These are phyloP conservation scores for Xylaria sp. DNA, from an alignment of 2,329 filamentous ascomycete genomes.

Conservation along the genomic window DNA sequence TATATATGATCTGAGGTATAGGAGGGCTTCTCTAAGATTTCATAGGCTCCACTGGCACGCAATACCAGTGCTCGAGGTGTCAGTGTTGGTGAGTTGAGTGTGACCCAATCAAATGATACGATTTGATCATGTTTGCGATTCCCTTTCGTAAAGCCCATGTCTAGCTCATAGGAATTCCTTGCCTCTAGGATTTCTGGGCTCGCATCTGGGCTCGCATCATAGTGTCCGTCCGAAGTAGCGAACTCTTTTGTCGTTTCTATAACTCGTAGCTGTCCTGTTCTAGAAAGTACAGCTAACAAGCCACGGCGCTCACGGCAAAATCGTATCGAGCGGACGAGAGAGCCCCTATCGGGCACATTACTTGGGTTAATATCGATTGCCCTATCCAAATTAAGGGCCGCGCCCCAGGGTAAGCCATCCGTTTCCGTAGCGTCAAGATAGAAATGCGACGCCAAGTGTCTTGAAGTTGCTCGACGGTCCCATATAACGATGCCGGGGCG, in stretches of 20 bases:
- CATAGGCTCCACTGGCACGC: slow-evolving; percentile 69
- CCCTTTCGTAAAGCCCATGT: slow-evolving; percentile 65
- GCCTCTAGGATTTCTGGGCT: slow-evolving; percentile 71
- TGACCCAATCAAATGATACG: slow-evolving; percentile 76
- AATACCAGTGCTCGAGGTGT: slow-evolving; percentile 69
- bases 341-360: slow-evolving; percentile 66
- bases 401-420: slow-evolving; percentile 72
- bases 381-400: slow-evolving; percentile 66
- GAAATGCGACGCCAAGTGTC: slow-evolving; percentile 62
- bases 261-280: slow-evolving; percentile 71
- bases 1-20: slow-evolving; percentile 68
- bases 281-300: slow-evolving; percentile 69
- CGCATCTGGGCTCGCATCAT: too few species aligned
- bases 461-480: slow-evolving; percentile 75
- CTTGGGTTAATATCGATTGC: slow-evolving; percentile 67
- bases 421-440: slow-evolving; percentile 69
- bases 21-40: slow-evolving; percentile 71
- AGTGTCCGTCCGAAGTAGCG: slow-evolving; percentile 54
- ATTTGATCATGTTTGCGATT: slow-evolving; percentile 68
- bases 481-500: slow-evolving; percentile 80
- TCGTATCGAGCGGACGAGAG: slow-evolving; percentile 70
- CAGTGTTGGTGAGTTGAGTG: slow-evolving; percentile 64
- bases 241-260: slow-evolving; percentile 68
- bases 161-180: slow-evolving; percentile 69
- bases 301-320: slow-evolving; percentile 72